These are phyloP conservation scores for Fusarium chlamydosporum DNA, from an alignment of 2,329 filamentous ascomycete species.

Conservation along the genomic window DNA sequence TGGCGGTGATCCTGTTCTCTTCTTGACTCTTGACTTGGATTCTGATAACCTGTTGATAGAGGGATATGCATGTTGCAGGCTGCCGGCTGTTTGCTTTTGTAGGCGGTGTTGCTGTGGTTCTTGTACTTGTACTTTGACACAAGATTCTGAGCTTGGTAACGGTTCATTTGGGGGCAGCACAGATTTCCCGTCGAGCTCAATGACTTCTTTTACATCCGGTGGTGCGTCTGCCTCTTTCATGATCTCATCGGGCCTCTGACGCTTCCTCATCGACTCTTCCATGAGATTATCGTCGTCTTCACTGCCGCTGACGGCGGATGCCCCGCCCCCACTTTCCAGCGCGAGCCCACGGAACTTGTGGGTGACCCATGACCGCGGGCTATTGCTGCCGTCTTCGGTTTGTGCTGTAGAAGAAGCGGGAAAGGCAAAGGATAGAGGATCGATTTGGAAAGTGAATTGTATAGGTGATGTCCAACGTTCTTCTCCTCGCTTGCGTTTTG, in stretches of 20 bases:
- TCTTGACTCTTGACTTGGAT: conserved; percentile 56
- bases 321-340: conserved; percentile 64
- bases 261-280: conserved; percentile 55
- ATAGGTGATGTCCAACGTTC: conserved; percentile 54
- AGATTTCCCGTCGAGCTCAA: conserved; percentile 26
- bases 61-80: conserved; percentile 55
- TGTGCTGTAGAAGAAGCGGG: conserved; percentile 49
- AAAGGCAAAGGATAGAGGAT: conserved; percentile 48
- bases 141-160: conserved; percentile 4
- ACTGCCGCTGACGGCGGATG: conserved; percentile 43
- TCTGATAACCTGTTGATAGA: conserved; percentile 59
- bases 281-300: conserved; percentile 52
- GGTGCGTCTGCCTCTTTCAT: conserved; percentile 52
- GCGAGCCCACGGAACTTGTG: conserved; percentile 67
- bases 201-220: conserved; percentile 20
- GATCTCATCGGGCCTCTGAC: conserved; percentile 54
- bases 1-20: conserved; percentile 59
- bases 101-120: conserved; percentile 16
- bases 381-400: conserved; percentile 64
- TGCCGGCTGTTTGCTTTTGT: conserved; percentile 34
- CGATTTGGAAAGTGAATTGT: conserved; percentile 67
- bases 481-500: conserved; percentile 64
- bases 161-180: conserved; percentile 16
- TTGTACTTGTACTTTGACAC: conserved; percentile 14
- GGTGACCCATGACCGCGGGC: conserved; percentile 67